Evolutionary conservation across 2,329 filamentous ascomycete species (phyloP).

Genomic region (Aspergillus cejpii): DNA sequence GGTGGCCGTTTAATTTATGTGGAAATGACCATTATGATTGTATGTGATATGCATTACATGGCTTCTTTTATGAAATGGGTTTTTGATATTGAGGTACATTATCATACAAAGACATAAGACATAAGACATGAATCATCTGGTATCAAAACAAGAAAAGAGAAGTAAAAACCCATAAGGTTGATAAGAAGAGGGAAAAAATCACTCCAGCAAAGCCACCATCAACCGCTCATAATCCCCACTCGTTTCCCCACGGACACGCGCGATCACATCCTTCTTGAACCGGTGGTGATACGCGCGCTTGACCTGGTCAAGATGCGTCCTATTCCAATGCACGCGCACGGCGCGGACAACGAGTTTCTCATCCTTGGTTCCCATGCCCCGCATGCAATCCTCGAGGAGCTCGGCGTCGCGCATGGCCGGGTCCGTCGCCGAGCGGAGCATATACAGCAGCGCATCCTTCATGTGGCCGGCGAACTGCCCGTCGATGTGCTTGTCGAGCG

Average conservation of each 20-base stretch:
- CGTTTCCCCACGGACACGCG: slow-evolving; percentile 72
- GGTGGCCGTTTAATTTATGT: neutral
- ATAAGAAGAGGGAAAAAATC: slow-evolving; percentile 8
- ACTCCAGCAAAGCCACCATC: slow-evolving; percentile 60
- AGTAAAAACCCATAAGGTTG: neutral
- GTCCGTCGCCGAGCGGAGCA: slow-evolving; percentile 70
- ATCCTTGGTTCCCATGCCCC: slow-evolving; percentile 81
- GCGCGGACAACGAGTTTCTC: slow-evolving; percentile 68
- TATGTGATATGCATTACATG: too few relatives aligned
- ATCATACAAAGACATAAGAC: neutral
- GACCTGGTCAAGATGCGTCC: slow-evolving; percentile 64
- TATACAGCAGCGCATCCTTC: slow-evolving; percentile 72
- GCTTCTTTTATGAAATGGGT: too few relatives aligned
- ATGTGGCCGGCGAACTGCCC: slow-evolving; percentile 89
- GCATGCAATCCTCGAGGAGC: slow-evolving; percentile 80
- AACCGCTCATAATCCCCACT: slow-evolving; percentile 73
- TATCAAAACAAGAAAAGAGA: neutral
- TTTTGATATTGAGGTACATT: too few relatives aligned
- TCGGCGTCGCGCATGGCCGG: slow-evolving; percentile 77
- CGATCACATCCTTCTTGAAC: slow-evolving; percentile 61
- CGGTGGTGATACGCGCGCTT: slow-evolving; percentile 68
- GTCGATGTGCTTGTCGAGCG: slow-evolving; percentile 66
- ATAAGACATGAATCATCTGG: neutral
- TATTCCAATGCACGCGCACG: slow-evolving; percentile 78
- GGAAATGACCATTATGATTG: too few relatives aligned